Conservation (phyloP, 2,329 filamentous ascomycete genomes). For the Cladosporium sp. region DNA sequence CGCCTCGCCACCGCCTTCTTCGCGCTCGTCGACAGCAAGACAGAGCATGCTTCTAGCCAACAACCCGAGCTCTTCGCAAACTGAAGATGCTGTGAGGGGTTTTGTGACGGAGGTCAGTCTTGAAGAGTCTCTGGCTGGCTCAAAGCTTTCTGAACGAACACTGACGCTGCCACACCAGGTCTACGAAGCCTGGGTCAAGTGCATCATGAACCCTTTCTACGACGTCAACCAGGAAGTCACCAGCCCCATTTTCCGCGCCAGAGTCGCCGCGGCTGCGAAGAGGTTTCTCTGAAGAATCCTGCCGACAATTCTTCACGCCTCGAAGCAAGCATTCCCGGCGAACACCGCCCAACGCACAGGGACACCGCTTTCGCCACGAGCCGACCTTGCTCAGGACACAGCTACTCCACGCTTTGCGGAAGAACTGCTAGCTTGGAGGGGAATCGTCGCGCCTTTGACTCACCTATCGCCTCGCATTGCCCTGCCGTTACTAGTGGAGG, state of each 20-base stretch:
- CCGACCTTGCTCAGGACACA: no score
- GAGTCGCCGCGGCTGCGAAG: constrained; percentile 80
- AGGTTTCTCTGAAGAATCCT: constrained; percentile 44
- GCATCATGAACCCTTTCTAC: constrained; percentile 96
- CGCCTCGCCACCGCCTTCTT: constrained; percentile 21
- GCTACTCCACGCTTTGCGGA: no score
- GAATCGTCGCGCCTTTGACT: no score
- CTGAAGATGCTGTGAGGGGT: constrained; percentile 89
- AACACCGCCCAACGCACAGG: no score
- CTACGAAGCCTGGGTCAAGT: constrained; percentile 95
- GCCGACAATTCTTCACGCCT: background rate
- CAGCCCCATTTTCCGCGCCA: constrained; percentile 76
- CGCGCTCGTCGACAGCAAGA: constrained; percentile 24
- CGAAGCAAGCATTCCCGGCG: no score
- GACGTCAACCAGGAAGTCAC: constrained; percentile 73
- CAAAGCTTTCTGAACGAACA: no score
- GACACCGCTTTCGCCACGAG: no score
- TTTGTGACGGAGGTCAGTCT: constrained; percentile 69
- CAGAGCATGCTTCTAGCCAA: constrained; percentile 32
- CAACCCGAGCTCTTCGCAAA: constrained; percentile 82
- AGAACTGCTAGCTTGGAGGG: no score
- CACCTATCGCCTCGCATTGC: no score
- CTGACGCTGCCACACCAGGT: constrained; percentile 40
- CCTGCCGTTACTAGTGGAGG: no score
- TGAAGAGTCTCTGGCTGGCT: background rate